Evolutionary conservation across 495 filamentous ascomycete species (phyloP), one percentile per base, ranked within the genome.

Genomic region (Baudoinia panamericana): DNA sequence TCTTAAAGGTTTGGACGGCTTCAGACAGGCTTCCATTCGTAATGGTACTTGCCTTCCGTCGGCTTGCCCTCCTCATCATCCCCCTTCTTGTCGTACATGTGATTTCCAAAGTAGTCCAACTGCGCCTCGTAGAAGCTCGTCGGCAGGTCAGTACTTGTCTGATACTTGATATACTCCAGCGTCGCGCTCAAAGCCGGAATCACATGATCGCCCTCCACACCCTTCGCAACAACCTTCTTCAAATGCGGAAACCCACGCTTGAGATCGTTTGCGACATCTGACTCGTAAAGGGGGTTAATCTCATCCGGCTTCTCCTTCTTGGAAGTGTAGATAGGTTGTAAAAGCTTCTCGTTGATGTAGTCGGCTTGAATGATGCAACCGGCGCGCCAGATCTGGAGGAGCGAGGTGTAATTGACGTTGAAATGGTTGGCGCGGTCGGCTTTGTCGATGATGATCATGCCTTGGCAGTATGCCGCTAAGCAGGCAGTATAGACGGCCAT

Each of bases 291-390:
- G 3, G 78, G 54, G 41, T 71, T 55, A 21, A 39, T 34, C 11
- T 5, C 24, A 3, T 24, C 43, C 33, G 63, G 43, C 2, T 56
- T 54, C 42, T 66, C 56, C 1, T 55, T 44, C 38, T 65, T 54
- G 18, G 59, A 55, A 17, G 70, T 39, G 18, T 48, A 51, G 27
- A 52, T 42, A 0, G 52, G 52, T 36, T 24, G 18, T 10, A 55
- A 64, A 2, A 63, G 29, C 24, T 81, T 52, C 39, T 76, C 70
- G 4, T 67, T 66, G 52, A 86, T 78, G 42, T 70, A 59, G 43
- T 82, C 80, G 1, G 76, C 67, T 51, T 76, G 68, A 52, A 84
- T 83, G 56, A 85, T 83, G 54, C 80, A 83, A 4, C 81, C 80
- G 2, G 65, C 71, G 1, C 74, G 71, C 81, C 80, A 84, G 48